Conservation (phyloP, 1,284 basidiomycete genomes). For the Trametes pubescens region DNA sequence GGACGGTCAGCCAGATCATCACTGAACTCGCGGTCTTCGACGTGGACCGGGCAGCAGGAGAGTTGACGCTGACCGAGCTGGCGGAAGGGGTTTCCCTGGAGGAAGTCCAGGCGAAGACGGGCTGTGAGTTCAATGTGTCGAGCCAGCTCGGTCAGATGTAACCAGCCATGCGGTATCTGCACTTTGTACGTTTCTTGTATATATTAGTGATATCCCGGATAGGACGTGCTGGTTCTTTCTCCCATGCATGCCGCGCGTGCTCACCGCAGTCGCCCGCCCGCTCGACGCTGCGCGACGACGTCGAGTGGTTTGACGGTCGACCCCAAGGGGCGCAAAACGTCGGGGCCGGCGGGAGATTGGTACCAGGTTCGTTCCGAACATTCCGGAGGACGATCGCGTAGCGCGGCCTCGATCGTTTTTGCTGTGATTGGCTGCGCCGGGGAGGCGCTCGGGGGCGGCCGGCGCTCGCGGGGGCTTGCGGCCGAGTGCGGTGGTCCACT, state of each 20-base stretch:
- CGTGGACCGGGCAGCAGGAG: conserved; percentile 81
- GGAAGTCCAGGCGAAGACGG: conserved; percentile 90
- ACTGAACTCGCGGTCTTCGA: conserved; percentile 95
- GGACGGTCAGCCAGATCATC: conserved; percentile 90
- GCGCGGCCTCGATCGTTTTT: conserved; percentile 9
- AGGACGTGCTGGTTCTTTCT: conserved; percentile 11
- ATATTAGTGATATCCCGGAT: conserved; percentile 5
- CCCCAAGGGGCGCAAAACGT: not conserved
- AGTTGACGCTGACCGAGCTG: conserved; percentile 83
- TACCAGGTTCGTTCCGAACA: not conserved
- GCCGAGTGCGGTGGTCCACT: conserved; percentile 8
- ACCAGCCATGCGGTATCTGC: conserved; percentile 11
- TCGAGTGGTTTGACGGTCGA: not conserved
- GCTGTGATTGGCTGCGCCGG: conserved; percentile 18
- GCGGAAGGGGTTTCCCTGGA: conserved; percentile 86
- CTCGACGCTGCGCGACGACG: not conserved
- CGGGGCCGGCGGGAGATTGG: not conserved
- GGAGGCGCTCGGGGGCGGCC: conserved; percentile 15
- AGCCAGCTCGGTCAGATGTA: conserved; percentile 41
- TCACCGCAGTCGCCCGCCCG: not conserved
- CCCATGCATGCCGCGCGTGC: conserved; percentile 6
- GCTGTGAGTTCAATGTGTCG: conserved; percentile 76
- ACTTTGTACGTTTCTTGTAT: conserved; percentile 10
- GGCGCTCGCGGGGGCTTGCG: conserved; percentile 10
- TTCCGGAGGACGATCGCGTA: conserved; percentile 9